Evolutionary conservation across 805 yeast genomes (phyloP).

Genomic region (Saccharomycopsis sp.): DNA sequence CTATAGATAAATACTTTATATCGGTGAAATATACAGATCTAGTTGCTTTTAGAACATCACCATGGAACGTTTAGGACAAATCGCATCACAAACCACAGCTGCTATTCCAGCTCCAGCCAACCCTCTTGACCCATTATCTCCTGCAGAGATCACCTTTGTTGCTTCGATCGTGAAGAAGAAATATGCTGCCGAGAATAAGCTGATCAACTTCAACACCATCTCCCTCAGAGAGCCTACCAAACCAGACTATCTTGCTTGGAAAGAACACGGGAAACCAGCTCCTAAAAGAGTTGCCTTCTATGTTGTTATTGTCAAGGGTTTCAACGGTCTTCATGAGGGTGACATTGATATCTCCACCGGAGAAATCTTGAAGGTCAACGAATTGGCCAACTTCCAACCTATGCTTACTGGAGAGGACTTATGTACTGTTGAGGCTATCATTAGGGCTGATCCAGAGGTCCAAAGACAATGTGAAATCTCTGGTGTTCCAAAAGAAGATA

Average conservation of each 20-base stretch:
- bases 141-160: conserved; percentile 54
- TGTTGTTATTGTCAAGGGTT: conserved; percentile 53
- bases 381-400: conserved; percentile 61
- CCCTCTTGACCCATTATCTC: conserved; percentile 67
- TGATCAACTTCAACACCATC: conserved; percentile 57
- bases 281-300: conserved; percentile 68
- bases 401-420: conserved; percentile 67
- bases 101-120: conserved; percentile 47
- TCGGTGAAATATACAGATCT: neutral
- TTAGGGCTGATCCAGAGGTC: conserved; percentile 65
- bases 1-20: neutral
- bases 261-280: conserved; percentile 48
- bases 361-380: conserved; percentile 40
- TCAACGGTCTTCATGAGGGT: conserved; percentile 65
- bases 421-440: conserved; percentile 52
- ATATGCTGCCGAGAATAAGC: conserved; percentile 34
- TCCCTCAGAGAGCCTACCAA: conserved; percentile 69
- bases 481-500: conserved; percentile 51
- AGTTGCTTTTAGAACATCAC: neutral
- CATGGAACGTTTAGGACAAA: conserved; percentile 63
- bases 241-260: conserved; percentile 57
- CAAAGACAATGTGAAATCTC: conserved; percentile 65
- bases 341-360: conserved; percentile 49
- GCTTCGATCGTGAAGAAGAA: conserved; percentile 45
- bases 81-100: conserved; percentile 56